Conservation (phyloP, 176 grass and related monocot genomes). For the Oryza meridionalis region DNA sequence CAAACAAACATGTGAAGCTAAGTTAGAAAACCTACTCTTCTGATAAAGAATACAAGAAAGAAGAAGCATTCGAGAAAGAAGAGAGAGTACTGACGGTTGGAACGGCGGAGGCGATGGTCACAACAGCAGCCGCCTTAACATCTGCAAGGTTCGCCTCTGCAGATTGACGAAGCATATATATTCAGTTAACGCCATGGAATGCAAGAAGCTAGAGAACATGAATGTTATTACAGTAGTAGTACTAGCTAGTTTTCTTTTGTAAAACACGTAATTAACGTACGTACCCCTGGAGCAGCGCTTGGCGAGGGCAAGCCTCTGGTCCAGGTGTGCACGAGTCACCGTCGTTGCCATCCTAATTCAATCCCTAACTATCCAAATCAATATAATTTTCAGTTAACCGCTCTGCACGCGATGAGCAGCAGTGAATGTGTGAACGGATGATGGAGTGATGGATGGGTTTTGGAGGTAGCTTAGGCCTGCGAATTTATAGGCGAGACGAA, state of each 20-base stretch:
- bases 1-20: not conserved
- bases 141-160: conserved; percentile 73
- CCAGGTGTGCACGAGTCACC: conserved; percentile 57
- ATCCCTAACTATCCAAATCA: no score
- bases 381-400: no score
- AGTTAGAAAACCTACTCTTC: no score
- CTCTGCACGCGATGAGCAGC: no score
- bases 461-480: no score
- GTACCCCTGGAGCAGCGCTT: conserved; percentile 73
- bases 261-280: no score
- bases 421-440: not conserved
- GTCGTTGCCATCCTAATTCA: conserved; percentile 35
- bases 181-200: not conserved
- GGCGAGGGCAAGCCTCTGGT: conserved; percentile 71
- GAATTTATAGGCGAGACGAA: conserved; percentile 25
- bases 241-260: no score
- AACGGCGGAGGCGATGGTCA: conserved; percentile 59
- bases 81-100: conserved; percentile 10
- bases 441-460: no score
- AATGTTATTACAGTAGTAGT: no score
- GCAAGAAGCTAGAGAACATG: no score
- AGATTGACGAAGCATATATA: not conserved
- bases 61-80: no score
- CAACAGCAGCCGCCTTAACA: conserved; percentile 61
- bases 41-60: no score